phyloP scores from a whole-genome alignment of 257 asterid species.

The Solanum arcanum region DNA sequence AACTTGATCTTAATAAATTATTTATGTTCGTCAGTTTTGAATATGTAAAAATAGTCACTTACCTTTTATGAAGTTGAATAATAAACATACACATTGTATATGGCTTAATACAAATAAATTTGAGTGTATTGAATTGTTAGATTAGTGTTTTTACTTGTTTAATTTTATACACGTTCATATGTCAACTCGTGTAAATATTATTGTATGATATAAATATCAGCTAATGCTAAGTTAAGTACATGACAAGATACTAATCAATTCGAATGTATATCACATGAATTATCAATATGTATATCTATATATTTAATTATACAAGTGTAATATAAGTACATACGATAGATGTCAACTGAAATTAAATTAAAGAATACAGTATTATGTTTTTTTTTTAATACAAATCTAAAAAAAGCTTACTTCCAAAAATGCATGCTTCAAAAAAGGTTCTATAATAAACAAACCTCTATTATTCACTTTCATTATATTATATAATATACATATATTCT shows the following conservation, averaged over 20 bases:
- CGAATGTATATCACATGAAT: background rate
- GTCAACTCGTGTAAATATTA: background rate
- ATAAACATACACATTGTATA: background rate
- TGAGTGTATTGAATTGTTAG: background rate
- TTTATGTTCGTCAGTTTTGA: background rate
- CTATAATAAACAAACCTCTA: constrained; percentile 17
- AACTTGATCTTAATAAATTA: background rate
- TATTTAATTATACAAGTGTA: too few species aligned
- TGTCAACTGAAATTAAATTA: too few species aligned
- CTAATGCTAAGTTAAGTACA: background rate
- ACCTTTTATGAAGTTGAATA: background rate
- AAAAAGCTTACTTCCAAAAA: constrained; percentile 21
- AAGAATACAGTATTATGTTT: too few species aligned
- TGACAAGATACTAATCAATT: background rate
- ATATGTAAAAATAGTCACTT: background rate
- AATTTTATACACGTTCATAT: background rate
- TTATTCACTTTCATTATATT: constrained; percentile 10
- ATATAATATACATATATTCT: constrained; percentile 4
- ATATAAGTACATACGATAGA: too few species aligned
- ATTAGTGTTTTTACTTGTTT: background rate
- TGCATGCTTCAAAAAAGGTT: constrained; percentile 35
- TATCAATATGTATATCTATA: background rate
- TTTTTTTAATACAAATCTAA: background rate
- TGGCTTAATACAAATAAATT: background rate
- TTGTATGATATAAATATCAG: background rate